Evolutionary conservation across 2,329 filamentous ascomycete genomes (phyloP), one percentile per base, ranked within the genome.

Genomic region (Teratosphaeria destructans): DNA sequence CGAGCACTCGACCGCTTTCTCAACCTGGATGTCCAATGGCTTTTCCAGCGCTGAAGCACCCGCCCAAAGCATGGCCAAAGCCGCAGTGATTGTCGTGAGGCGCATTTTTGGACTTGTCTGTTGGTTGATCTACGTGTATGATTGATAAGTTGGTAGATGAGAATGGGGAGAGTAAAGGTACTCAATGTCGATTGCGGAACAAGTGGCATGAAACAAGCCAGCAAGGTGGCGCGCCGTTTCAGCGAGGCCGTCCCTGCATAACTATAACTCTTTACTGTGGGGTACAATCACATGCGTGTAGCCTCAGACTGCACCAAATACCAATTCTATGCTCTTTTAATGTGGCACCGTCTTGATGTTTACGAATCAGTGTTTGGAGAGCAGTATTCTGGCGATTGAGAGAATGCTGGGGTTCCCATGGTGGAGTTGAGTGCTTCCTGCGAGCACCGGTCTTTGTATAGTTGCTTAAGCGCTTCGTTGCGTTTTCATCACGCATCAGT

Each of bases 21-120:
- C 88, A 66, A 89, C 85, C 65, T 95, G 85, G 72, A 96, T 89
- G 75, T 88, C 83, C 67, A 96, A 83, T 60, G 77, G 74, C 66
- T 87, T 83, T 61, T 79, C 74, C 37, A 71, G 56, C 5, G 69
- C 66, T 1, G 64, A 60, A 68, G 75, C 76, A 61, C 75, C 72
- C 56, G 83, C 80, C 63, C 84, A 76, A 62, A 81, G 68, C 60
- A 78, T 72, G 65, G 78, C 71, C 62, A 82, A 67, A 63, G 77
- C 65, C 59, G 77, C 68, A 59, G 77, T 63, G 67, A 77, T 53
- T 12, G 16, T 19, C 52, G 56, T 39, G 47, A 56, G 43, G 19
- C 58, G 54, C 53, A 59, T 57, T 6, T 34, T 34, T 54, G 43
- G 19, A 19, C 3, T 19, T 49, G 16, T 6, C 3, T 39, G 37